These are phyloP conservation scores for Oryza nivara DNA, from an alignment of 176 grass and related monocot genomes.

Conservation along the genomic window DNA sequence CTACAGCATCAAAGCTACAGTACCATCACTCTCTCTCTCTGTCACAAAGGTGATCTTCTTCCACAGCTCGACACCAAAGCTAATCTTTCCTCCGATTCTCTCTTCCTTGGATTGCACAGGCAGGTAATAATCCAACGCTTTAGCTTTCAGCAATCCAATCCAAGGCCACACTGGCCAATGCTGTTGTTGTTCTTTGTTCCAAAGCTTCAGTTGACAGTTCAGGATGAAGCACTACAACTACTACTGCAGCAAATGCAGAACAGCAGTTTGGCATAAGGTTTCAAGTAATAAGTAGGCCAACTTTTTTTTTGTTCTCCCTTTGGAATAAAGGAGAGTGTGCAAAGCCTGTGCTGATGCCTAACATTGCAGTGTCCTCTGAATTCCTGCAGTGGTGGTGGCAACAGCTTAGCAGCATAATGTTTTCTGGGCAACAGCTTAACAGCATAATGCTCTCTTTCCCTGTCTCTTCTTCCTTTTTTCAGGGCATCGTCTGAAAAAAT, in stretches of 20 bases:
- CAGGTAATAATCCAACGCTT: not conserved
- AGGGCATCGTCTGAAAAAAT: not conserved
- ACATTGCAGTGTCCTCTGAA: not conserved
- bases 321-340: not conserved
- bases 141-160: not conserved
- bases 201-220: not conserved
- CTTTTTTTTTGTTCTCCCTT: not conserved
- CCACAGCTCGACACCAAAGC: slow-evolving; percentile 11
- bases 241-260: not conserved
- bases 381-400: not conserved
- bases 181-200: not conserved
- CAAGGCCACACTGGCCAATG: not conserved
- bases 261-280: not conserved
- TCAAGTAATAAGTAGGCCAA: not conserved
- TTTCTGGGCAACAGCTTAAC: slow-evolving; percentile 4
- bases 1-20: slow-evolving; percentile 37
- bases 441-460: not conserved
- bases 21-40: not conserved
- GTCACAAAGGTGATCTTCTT: slow-evolving; percentile 21
- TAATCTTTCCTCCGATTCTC: not conserved
- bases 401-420: not conserved
- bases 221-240: not conserved
- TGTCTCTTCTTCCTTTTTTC: not conserved
- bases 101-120: not conserved
- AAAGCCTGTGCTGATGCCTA: slow-evolving; percentile 8